A percentile compares a stretch with the other conserved stretches of the same genome.
These are phyloP conservation scores for Garcia nutans DNA, from an alignment of 345 rosid genomes.

Conservation along the genomic window DNA sequence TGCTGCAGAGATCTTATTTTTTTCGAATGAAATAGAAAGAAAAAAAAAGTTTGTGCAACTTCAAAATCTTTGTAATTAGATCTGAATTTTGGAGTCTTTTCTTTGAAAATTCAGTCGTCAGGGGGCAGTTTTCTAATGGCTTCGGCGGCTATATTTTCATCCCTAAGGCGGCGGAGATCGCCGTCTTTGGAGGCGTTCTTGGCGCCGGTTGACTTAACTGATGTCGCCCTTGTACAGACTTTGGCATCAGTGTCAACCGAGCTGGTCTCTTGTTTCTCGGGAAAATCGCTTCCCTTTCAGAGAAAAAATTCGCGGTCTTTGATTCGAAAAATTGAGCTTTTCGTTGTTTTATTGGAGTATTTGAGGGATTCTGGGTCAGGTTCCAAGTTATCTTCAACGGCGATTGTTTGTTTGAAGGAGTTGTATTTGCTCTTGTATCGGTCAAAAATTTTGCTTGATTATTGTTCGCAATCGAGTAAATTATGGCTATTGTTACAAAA, in stretches of 20 bases:
- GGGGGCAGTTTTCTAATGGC: constrained; percentile 46
- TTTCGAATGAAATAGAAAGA: background rate
- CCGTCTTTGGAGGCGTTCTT: constrained; percentile 76
- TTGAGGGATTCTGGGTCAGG: constrained; percentile 48
- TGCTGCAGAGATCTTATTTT: constrained; percentile 12
- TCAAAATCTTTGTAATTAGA: constrained; percentile 9
- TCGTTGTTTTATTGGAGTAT: constrained; percentile 59
- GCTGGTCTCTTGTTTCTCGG: constrained; percentile 51
- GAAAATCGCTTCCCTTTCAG: constrained; percentile 54
- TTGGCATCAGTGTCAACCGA: constrained; percentile 59
- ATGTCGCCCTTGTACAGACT: constrained; percentile 61
- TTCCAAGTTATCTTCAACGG: constrained; percentile 43
- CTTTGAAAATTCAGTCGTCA: background rate
- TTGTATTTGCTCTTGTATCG: constrained; percentile 78
- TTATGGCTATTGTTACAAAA: constrained; percentile 87
- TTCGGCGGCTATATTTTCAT: constrained; percentile 77
- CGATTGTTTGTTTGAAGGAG: constrained; percentile 79
- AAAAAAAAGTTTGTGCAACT: constrained; percentile 2
- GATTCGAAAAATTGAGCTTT: constrained; percentile 67
- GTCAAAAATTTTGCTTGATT: constrained; percentile 79
- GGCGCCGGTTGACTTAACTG: constrained; percentile 80
- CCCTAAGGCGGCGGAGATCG: constrained; percentile 70
- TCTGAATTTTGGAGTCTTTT: background rate
- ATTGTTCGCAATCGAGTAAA: constrained; percentile 78
- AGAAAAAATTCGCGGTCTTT: constrained; percentile 70